Base-by-base conservation (phyloP, 2,329 filamentous ascomycete genomes). In the Colletotrichum lini region DNA sequence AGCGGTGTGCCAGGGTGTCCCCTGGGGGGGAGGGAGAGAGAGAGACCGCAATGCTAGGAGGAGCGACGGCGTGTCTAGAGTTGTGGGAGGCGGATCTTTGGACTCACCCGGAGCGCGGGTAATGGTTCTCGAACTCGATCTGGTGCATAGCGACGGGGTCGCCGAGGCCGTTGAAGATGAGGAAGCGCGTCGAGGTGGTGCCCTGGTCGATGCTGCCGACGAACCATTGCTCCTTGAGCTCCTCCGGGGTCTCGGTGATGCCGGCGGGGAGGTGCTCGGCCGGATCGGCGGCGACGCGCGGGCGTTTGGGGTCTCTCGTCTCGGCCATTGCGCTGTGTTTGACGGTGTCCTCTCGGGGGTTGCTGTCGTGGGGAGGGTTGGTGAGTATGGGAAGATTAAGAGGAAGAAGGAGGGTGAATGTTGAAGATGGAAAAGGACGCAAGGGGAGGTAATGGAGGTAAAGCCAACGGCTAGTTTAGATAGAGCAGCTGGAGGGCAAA, bases 121-220 rank as follows among this genome's bases (percentile, higher is more conserved):
- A 96, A 70, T 92, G 89, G 79, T 97, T 95, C 74, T 90, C 90
- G 78, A 97, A 95, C 80, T 97, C 94, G 74, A 95, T 91, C 82
- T 97, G 95, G 80, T 97, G 94, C 76, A 91, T 92, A 47, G 93
- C 94, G 54, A 96, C 89, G 4, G 93, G 93, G 70, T 93, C 90
- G 66, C 95, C 94, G 52, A 89, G 84, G 74, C 90, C 90, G 82
- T 97, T 91, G 84, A 98, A 98, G 79, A 98, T 95, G 76, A 98
- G 89, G 82, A 98, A 98, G 47, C 95, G 89, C 44, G 94, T 94
- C 70, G 93, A 96, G 42, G 95, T 98, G 15, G 95, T 98, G 70
- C 95, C 95, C 78, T 97, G 94, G 79, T 98, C 95, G 79, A 98
- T 95, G 76, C 93, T 94, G 72, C 94, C 95, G 72, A 97, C 92